Evolutionary conservation across 495 filamentous ascomycete genomes (phyloP), one percentile per base, ranked within the genome.

Genomic region (Penicillium canariense): DNA sequence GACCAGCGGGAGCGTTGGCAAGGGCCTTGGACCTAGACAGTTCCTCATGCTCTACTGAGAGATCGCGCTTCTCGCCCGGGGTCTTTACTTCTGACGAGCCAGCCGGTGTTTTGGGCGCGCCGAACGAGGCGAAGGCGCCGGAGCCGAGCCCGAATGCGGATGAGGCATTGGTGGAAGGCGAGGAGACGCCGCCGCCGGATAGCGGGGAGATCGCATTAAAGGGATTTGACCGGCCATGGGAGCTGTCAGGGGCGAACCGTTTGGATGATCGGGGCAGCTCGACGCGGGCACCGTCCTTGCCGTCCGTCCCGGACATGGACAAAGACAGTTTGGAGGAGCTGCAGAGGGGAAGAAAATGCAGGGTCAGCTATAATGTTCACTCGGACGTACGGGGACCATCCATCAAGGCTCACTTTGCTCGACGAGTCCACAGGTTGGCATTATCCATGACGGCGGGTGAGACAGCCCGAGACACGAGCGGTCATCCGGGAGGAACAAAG

Each of bases 111-210:
- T 96, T 97, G 17, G 94, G 91, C 17, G 84, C 79, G n/a, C 94
- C 93, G 72, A 98, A 98, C 5, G 91, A 94, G 34, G 95, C 94
- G 72, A 98, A 98, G 38, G 94, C 94, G 55, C 94, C 94, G 28
- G 90, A 90, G 35, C 94, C 94, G 28, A 98, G 81, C 49, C 91
- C 91, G 67, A 98, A 98, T 46, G 92, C 92, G 51, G 86, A 91
- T 6, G 95, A 95, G 54, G 90, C 94, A 58, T 87, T 88, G 50
- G 84, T 79, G 17, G 89, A 94, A 8, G 94, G 93, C 23, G 94
- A 96, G 15, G 88, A 84, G n/a, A 95, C 79, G 32, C 82, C 78
- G 32, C 82, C 78, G 52, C 76, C 79, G 18, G 84, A 83, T 48
- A 86, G 66, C 30, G 91, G 90, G 23, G 88, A 84, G 68, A 89